Percentiles rank a stretch among this genome's conserved stretches.
Evolutionary conservation across 352 stramenopile species (phyloP).

Genomic region (Phytophthora agathidicida): DNA sequence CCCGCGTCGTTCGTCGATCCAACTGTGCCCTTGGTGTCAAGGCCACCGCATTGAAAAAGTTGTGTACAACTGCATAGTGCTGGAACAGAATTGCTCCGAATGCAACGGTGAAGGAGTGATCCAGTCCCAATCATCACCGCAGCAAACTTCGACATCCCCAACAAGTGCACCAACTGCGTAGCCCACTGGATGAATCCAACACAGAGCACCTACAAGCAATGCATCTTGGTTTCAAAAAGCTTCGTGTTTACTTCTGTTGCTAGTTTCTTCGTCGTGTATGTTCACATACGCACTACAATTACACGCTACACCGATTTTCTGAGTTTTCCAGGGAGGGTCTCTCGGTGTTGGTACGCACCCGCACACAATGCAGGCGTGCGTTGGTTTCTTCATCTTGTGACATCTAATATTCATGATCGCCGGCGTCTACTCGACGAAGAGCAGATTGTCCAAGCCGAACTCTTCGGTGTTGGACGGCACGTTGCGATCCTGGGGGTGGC

Average conservation of each 20-base stretch:
- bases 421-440: conserved; percentile 70
- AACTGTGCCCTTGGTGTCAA: conserved; percentile 57
- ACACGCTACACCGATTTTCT: conserved; percentile 30
- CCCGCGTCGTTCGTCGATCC: conserved; percentile 20
- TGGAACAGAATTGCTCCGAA: conserved; percentile 57
- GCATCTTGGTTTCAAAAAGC: conserved; percentile 17
- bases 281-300: conserved; percentile 31
- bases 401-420: background rate
- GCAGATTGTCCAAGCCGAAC: conserved; percentile 68
- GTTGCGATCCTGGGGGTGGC: conserved; percentile 45
- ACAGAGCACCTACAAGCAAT: no score
- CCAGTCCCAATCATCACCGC: background rate
- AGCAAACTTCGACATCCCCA: background rate
- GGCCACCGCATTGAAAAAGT: conserved; percentile 68
- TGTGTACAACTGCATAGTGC: conserved; percentile 54
- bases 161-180: conserved; percentile 4
- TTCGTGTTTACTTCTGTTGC: conserved; percentile 8
- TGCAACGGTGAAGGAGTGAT: conserved; percentile 69
- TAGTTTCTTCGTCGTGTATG: conserved; percentile 10
- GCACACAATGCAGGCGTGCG: background rate
- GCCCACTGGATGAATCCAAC: no score
- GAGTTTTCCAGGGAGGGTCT: conserved; percentile 6
- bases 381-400: background rate
- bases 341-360: conserved; percentile 24
- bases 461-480: conserved; percentile 58